Evolutionary conservation across 2,329 filamentous ascomycete species (phyloP), one percentile per base, ranked within the genome.

Genomic region (Apiospora sp.): DNA sequence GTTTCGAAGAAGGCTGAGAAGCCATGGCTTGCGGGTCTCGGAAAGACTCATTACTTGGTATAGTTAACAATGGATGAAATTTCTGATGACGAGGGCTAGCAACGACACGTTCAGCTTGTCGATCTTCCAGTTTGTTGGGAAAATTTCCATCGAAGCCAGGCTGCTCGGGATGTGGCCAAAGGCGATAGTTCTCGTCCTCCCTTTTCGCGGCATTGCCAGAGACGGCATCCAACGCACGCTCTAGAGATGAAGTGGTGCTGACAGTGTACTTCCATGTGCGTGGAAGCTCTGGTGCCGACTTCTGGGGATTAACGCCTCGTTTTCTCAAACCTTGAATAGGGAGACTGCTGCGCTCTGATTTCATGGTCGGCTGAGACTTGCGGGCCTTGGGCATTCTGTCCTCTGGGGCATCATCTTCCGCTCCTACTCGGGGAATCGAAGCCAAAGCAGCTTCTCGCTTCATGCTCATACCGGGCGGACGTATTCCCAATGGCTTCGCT

Each of bases 161-260:
- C 44, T 30, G 44, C 22, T 43, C 27, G 6, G 34, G n/a, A n/a
- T n/a, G 43, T 61, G 34, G 3, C 72, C 58, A 46, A 14, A 44
- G 24, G 5, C 43, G 67, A 12, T 70, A 34, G 4, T n/a, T 51
- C 34, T 41, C 51, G 19, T 61, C 8, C 27, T 61, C 49, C 46
- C 8, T 69, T 24, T 51, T 27, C 49, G 4, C 49, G 14, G n/a
- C 24, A 7, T 64, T 41, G 8, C 58, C 19, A 37, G 76, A 77
- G 27, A 77, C 79, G 14, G 75, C 77, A 58, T 82, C 77, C 37
- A 83, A 73, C 34, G 80, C 81, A 61, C 76, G 72, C 61, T 81
- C 79, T 44, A 81, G 73, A 19, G 81, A 82, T 13, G 81, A 81
- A 51, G 76, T 69, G 46, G 74, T 79, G 58, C 76, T 76, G 19